Percentiles rank a stretch among this genome's conserved stretches.
Conservation (phyloP, 73 alveolate species). For the Diophrys appendiculata region DNA sequence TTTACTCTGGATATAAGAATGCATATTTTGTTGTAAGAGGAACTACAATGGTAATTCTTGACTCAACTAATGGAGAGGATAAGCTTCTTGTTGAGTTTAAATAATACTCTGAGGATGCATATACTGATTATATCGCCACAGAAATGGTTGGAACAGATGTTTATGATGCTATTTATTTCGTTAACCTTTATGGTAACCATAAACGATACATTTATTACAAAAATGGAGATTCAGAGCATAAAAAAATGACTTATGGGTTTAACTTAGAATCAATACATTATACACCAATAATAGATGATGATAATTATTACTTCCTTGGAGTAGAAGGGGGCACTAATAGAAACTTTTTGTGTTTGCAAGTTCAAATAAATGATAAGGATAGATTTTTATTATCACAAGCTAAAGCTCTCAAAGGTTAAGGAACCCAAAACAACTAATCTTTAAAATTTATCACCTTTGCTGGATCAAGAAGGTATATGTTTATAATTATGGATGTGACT, state of each 20-base stretch:
- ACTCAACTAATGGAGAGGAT: background rate
- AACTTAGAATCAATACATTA: background rate
- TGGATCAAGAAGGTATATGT: background rate
- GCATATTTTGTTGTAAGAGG: background rate
- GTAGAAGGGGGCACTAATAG: background rate
- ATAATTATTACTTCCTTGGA: background rate
- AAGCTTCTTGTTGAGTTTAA: background rate
- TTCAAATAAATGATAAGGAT: background rate
- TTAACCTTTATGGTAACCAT: background rate
- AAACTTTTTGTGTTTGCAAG: background rate
- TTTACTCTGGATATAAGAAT: background rate
- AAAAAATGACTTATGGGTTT: background rate
- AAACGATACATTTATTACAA: background rate
- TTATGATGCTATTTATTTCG: background rate
- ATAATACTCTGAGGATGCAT: background rate
- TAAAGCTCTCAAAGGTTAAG: background rate
- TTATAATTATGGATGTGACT: background rate
- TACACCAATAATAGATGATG: background rate
- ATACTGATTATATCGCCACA: background rate
- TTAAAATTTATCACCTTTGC: background rate
- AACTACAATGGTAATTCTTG: background rate
- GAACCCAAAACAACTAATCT: background rate
- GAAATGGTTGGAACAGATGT: background rate
- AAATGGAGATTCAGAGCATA: background rate
- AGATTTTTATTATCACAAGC: background rate